Evolutionary conservation across 345 rosid genomes (phyloP).

Genomic region (Zanthoxylum bungeanum): DNA sequence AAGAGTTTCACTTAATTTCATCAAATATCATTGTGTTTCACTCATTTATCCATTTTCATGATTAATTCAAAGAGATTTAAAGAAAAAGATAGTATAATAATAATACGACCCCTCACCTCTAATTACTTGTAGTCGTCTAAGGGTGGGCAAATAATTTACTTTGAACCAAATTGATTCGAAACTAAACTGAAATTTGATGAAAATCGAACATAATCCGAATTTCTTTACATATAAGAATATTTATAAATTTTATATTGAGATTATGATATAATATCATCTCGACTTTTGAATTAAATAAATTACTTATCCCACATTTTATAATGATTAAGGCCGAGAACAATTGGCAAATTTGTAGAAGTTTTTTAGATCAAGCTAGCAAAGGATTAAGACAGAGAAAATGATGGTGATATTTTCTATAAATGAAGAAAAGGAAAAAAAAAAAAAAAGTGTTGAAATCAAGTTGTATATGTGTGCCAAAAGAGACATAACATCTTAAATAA

Average conservation of each 20-base stretch:
- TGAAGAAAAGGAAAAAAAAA: background rate
- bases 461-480: constrained; percentile 20
- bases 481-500: constrained; percentile 38
- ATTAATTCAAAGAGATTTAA: background rate
- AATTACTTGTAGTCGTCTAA: constrained; percentile 15
- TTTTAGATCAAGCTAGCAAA: background rate
- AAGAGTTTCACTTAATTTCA: no score
- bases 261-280: no score
- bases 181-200: no score
- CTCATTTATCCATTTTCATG: no score
- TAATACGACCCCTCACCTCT: constrained; percentile 25
- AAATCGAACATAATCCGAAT: no score
- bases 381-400: background rate
- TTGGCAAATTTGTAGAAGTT: background rate
- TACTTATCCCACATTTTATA: background rate
- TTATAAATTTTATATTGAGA: no score
- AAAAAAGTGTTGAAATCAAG: constrained; percentile 45
- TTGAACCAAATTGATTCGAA: no score
- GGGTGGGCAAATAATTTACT: no score
- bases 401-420: background rate
- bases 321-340: background rate
- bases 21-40: no score
- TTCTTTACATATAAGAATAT: no score
- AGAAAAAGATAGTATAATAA: background rate
- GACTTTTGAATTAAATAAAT: no score